Percentiles rank a stretch among this genome's conserved stretches.
These are phyloP conservation scores for Neoboletus brunneissimus DNA, from an alignment of 768 basidiomycete genomes.

Conservation along the genomic window DNA sequence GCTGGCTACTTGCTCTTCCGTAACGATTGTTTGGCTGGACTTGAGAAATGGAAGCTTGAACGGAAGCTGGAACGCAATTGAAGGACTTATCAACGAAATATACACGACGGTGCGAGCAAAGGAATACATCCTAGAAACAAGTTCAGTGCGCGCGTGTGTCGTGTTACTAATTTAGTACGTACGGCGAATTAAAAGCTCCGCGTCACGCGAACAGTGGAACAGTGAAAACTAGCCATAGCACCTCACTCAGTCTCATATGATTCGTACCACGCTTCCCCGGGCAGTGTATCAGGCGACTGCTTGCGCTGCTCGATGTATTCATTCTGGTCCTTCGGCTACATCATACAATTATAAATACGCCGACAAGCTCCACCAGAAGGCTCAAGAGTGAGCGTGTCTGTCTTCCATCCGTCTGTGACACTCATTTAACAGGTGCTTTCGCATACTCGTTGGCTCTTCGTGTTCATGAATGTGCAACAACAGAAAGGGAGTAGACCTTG, in stretches of 20 bases:
- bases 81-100: constrained; percentile 21
- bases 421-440: constrained; percentile 17
- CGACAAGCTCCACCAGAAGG: constrained; percentile 61
- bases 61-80: constrained; percentile 43
- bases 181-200: neutral
- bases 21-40: constrained; percentile 24
- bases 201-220: no score
- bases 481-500: constrained; percentile 46
- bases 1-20: constrained; percentile 19
- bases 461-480: constrained; percentile 3
- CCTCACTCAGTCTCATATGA: no score
- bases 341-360: constrained; percentile 55
- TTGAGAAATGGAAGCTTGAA: constrained; percentile 59
- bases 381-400: constrained; percentile 54
- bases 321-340: constrained; percentile 3
- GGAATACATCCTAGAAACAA: constrained; percentile 13
- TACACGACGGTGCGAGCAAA: constrained; percentile 16
- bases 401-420: constrained; percentile 10
- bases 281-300: neutral
- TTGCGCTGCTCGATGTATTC: constrained; percentile 12
- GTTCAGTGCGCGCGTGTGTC: neutral
- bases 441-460: neutral
- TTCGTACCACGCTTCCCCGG: neutral
- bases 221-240: no score
- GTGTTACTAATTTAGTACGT: neutral